These are phyloP conservation scores for Cronartium ribicola DNA, from an alignment of 1,284 basidiomycete genomes.

Conservation along the genomic window DNA sequence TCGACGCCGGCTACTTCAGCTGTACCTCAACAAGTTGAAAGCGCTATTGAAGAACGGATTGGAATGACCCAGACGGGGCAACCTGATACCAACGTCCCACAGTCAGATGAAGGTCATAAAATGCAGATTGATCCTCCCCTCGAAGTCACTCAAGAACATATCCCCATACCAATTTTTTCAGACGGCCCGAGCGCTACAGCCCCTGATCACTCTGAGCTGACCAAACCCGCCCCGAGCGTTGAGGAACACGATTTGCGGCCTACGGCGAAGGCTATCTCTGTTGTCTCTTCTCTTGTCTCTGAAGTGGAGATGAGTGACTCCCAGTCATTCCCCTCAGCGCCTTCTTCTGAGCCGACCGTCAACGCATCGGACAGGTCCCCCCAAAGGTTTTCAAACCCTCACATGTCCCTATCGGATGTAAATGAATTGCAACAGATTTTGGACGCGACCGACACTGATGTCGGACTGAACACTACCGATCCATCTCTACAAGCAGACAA, in stretches of 20 bases:
- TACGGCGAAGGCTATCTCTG: neutral
- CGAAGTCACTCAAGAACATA: neutral
- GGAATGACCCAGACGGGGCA: neutral
- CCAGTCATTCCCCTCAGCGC: neutral
- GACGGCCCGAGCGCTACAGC: neutral
- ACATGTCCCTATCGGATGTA: neutral
- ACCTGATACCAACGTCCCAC: neutral
- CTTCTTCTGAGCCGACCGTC: neutral
- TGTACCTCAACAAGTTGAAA: neutral
- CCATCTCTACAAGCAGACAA: neutral
- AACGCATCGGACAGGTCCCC: neutral
- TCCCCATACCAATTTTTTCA: neutral
- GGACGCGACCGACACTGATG: neutral
- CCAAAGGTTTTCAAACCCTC: neutral
- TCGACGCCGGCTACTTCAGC: neutral
- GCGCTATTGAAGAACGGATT: neutral
- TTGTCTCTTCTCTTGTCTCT: neutral
- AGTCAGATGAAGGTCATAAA: neutral
- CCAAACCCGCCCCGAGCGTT: neutral
- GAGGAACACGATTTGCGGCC: neutral
- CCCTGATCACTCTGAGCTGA: neutral
- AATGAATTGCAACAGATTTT: slow-evolving; percentile 2
- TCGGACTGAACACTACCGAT: neutral
- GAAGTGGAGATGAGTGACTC: neutral
- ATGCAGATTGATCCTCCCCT: neutral